These are phyloP conservation scores for Limonium bicolor DNA, from an alignment of 148 eudicot species.

Conservation along the genomic window DNA sequence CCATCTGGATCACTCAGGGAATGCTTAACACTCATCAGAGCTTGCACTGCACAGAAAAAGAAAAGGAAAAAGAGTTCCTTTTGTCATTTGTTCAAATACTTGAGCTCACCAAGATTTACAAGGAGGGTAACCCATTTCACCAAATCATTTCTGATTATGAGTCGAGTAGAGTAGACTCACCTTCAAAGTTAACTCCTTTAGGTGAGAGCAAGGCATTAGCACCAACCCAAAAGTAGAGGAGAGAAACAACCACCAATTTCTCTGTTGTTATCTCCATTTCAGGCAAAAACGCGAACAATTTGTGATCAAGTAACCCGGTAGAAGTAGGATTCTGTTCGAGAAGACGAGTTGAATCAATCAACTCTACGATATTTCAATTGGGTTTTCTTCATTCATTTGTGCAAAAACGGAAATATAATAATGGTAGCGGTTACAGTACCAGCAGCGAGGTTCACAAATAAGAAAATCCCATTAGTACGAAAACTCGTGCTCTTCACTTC, in stretches of 20 bases:
- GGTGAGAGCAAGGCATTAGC: conserved; percentile 55
- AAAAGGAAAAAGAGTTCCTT: not conserved
- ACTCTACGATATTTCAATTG: conserved; percentile 5
- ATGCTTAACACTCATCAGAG: conserved; percentile 58
- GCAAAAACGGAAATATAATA: no score
- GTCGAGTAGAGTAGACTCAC: conserved; percentile 13
- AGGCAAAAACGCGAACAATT: conserved; percentile 12
- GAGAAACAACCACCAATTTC: conserved; percentile 12
- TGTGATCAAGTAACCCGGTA: conserved; percentile 5
- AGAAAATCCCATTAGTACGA: conserved; percentile 7
- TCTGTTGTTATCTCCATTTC: conserved; percentile 16
- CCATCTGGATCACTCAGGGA: conserved; percentile 57
- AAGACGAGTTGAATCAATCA: conserved; percentile 5
- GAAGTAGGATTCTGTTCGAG: conserved; percentile 1
- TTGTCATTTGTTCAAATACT: not conserved
- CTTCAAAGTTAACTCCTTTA: conserved; percentile 88
- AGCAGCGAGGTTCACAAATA: no score
- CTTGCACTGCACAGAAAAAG: conserved; percentile 33
- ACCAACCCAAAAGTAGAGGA: conserved; percentile 29
- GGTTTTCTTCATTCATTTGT: conserved; percentile 17
- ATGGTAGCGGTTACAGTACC: no score
- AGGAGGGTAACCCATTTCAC: conserved; percentile 1
- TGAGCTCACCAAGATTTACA: not conserved
- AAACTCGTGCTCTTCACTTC: conserved; percentile 10
- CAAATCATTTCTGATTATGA: not conserved